phyloP scores from a whole-genome alignment of 352 stramenopile species.

The Phytopythium kandeliae region DNA sequence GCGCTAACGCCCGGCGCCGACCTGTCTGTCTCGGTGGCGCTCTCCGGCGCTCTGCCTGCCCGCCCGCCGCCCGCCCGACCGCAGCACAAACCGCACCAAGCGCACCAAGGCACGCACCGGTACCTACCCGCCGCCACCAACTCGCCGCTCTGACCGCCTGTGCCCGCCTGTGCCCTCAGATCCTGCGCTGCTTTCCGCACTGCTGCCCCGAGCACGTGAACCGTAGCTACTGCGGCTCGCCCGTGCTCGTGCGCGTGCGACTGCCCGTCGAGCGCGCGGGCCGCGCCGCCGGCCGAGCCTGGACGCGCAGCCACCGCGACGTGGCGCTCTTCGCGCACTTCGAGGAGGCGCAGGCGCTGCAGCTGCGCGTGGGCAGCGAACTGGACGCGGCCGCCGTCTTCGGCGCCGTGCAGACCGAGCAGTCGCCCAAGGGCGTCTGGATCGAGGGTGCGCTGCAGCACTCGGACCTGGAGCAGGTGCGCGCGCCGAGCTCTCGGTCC shows the following conservation, averaged over 20 bases:
- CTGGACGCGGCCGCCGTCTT: slow-evolving; percentile 21
- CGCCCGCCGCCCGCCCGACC: too few species aligned
- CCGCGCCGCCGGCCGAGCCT: not conserved
- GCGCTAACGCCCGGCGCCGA: too few species aligned
- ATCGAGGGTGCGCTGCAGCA: slow-evolving; percentile 32
- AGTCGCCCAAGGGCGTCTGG: slow-evolving; percentile 60
- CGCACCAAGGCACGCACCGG: slow-evolving; percentile 24
- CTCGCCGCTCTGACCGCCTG: not conserved
- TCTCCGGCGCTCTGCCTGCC: too few species aligned
- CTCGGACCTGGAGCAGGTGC: slow-evolving; percentile 11
- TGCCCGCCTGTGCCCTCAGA: slow-evolving; percentile 13
- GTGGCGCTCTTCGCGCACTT: slow-evolving; percentile 51
- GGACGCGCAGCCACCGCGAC: slow-evolving; percentile 10
- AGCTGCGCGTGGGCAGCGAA: slow-evolving; percentile 20
- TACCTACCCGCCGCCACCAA: not conserved
- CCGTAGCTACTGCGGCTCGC: slow-evolving; percentile 62
- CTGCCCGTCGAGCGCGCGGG: slow-evolving; percentile 6
- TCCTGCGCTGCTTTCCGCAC: slow-evolving; percentile 68
- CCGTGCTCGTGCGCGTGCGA: slow-evolving; percentile 35
- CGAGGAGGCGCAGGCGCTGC: slow-evolving; percentile 32
- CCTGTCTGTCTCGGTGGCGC: not conserved
- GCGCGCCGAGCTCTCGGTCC: not conserved
- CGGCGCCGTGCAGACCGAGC: slow-evolving; percentile 43
- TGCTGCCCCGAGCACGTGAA: slow-evolving; percentile 62
- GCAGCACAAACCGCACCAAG: slow-evolving; percentile 45